These are phyloP conservation scores for Avena insularis DNA, from an alignment of 176 grass and related monocot genomes.

Conservation along the genomic window DNA sequence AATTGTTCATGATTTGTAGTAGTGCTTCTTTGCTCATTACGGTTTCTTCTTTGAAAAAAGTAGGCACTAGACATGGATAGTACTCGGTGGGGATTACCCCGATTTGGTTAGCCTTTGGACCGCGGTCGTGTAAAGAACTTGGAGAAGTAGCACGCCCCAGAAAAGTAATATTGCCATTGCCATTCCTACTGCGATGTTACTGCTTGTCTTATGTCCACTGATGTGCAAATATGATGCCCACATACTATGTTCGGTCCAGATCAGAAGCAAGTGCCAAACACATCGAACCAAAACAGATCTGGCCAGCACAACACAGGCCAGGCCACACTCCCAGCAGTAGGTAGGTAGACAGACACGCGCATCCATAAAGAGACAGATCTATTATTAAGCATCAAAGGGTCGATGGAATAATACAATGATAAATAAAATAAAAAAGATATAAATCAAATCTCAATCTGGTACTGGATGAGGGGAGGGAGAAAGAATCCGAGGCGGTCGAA, in stretches of 20 bases:
- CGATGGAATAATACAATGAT: constrained; percentile 45
- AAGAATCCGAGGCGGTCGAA: constrained; percentile 49
- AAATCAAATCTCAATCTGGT: constrained; percentile 53
- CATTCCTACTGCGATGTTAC: background rate
- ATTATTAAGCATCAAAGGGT: background rate
- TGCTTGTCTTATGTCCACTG: background rate
- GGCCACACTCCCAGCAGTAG: background rate
- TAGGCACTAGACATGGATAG: no score
- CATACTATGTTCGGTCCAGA: background rate
- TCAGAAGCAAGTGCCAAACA: background rate
- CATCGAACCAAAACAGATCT: background rate
- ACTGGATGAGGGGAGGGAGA: background rate
- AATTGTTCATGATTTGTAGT: no score
- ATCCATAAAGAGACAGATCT: constrained; percentile 31
- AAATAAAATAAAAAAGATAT: constrained; percentile 38
- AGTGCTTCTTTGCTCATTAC: no score
- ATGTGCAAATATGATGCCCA: background rate
- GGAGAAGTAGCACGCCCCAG: no score
- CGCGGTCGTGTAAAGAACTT: no score
- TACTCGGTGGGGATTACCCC: no score
- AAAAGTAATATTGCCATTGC: background rate
- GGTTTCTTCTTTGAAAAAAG: no score
- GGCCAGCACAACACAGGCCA: background rate
- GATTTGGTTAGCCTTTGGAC: no score
- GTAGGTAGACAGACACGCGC: no score